Evolutionary conservation across 2,329 filamentous ascomycete genomes (phyloP), one percentile per base, ranked within the genome.

Genomic region (Fusarium poae): DNA sequence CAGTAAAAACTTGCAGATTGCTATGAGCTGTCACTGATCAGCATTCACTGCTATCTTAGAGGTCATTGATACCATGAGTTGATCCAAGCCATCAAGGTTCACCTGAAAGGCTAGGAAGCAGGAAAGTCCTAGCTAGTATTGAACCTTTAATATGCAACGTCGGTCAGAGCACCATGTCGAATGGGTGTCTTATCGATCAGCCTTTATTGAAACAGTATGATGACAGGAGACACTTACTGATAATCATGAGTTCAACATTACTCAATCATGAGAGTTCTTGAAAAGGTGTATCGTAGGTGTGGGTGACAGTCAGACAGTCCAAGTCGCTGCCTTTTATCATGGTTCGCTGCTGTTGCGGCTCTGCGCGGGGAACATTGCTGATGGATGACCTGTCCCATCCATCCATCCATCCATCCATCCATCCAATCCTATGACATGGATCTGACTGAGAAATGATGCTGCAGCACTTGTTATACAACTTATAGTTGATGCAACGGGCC

Each of bases 261-360:
- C 29, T 13, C n/a, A 42, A 30, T 23, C 12, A 32, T 18, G 21
- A 44, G 21, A 44, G 21, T 21, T 27, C 25, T 42, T 29, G 49
- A n/a, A 37, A 13, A 8, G 9, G 20, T 57, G 49, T 20, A 29
- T 15, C 27, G 51, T 21, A 2, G 32, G 30, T n/a, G 46, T 34
- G 32, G 32, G 12, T 35, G 21, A 6, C 42, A 46, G 9, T n/a
- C n/a, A n/a, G n/a, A n/a, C n/a, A n/a, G n/a, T n/a, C n/a, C n/a
- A 9, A 6, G 25, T 20, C 6, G n/a, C n/a, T 29, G 43, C 43
- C 43, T 61, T 40, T 16, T n/a, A 27, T 35, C 43, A 23, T 61
- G 54, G 57, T 61, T 60, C 57, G 57, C 57, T 56, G 57, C 57
- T 56, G 27, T 30, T 59, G 54, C 21, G 54, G 57, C 54, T 61